Evolutionary conservation across 129 eudicot genomes (phyloP), one percentile per base, ranked within the genome.

Genomic region (Escallonia rubra): DNA sequence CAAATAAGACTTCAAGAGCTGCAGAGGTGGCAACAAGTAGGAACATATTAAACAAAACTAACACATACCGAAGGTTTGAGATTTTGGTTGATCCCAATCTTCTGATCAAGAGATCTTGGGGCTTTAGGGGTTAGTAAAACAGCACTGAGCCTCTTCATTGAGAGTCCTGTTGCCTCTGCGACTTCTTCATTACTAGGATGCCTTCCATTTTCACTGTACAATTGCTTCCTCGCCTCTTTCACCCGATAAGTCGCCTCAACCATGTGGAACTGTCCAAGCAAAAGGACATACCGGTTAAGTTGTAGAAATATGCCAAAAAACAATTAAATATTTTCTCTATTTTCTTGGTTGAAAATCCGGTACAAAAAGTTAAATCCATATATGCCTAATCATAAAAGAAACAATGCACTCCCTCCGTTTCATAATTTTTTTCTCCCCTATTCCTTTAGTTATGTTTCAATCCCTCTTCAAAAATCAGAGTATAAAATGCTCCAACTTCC

Each of bases 81-180:
- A 50, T 81, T 77, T 60, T 74, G 73, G 66, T 86, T 81, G 56
- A 63, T 2, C 55, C 98, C 96, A 44, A 82, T 59, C 75, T 81
- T 87, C 71, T 86, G 81, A 75, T 92, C 96, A 63, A 92, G 88
- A 61, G 98, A 92, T 69, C 79, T 83, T 71, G 98, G 89, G 53
- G 96, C 82, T 69, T 84, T 89, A 41, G 98, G 98, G 63, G 89
- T 78, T 62, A 80, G 68, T 66, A 71, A 69, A 42, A 91, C 98
- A 41, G 95, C 72, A 41, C 75, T 58, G 38, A 92, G 85, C 78
- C 96, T 83, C 68, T 86, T 92, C 79, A 89, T 56, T 60, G 98
- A 75, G 49, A 92, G 79, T 48, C 96, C 98, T 1, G 98, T 84
- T 68, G 85, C 92, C 38, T 76, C 78, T 39, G 91, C 86, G 61